A percentile compares a stretch with the other conserved stretches of the same genome.
phyloP scores from a whole-genome alignment of 2,329 filamentous ascomycete genomes.

The Fusarium avenaceum region DNA sequence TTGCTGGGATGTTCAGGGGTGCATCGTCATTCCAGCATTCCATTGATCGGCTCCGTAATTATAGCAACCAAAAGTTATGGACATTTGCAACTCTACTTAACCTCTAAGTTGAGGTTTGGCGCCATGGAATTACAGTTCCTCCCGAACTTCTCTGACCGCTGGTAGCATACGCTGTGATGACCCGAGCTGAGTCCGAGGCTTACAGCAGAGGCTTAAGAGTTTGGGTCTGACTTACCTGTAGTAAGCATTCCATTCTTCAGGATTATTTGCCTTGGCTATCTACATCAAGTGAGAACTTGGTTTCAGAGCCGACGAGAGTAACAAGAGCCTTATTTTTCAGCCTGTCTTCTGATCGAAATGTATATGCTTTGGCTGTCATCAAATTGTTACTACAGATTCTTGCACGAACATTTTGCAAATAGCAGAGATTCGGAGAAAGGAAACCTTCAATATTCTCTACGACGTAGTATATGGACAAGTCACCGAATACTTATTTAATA shows the following conservation, averaged over 20 bases:
- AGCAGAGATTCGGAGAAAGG: too few species aligned
- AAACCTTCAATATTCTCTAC: too few species aligned
- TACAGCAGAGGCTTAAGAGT: neutral
- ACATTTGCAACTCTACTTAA: neutral
- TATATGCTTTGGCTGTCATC: neutral
- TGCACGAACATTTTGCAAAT: neutral
- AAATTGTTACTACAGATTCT: neutral
- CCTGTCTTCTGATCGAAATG: neutral
- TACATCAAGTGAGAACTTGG: neutral
- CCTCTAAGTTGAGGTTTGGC: neutral
- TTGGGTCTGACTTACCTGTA: constrained; percentile 14
- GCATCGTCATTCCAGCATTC: neutral
- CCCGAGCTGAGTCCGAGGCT: neutral
- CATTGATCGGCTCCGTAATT: neutral
- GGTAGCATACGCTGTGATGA: neutral
- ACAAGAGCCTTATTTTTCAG: neutral
- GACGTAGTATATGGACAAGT: too few species aligned
- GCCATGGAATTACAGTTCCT: neutral
- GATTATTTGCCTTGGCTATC: constrained; percentile 2
- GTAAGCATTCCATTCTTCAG: constrained; percentile 24
- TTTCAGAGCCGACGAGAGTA: neutral
- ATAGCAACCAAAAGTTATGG: neutral
- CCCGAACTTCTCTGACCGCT: neutral
- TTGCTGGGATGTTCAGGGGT: constrained; percentile 35
- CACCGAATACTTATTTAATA: too few species aligned